phyloP scores from a whole-genome alignment of 2,329 filamentous ascomycete genomes.

The Arthrobotrys conoides region DNA sequence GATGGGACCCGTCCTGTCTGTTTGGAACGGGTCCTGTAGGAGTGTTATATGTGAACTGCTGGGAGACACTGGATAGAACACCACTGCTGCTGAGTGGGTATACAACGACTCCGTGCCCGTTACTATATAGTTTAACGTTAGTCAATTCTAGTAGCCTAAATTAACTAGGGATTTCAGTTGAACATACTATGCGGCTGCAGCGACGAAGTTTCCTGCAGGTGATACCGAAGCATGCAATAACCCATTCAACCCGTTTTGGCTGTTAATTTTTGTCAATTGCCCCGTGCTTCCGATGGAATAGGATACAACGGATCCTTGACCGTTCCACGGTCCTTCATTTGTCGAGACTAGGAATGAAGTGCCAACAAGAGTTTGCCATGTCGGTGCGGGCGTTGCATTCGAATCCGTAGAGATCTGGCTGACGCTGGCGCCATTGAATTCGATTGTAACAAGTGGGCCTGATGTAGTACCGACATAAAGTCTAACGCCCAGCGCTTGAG shows the following conservation, averaged over 20 bases:
- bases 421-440: slow-evolving; percentile 37
- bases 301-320: slow-evolving; percentile 47
- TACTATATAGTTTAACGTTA: slow-evolving; percentile 14
- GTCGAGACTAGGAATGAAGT: slow-evolving; percentile 33
- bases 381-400: slow-evolving; percentile 43
- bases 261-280: slow-evolving; percentile 40
- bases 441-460: slow-evolving; percentile 28
- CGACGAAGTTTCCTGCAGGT: slow-evolving; percentile 38
- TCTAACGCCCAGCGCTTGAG: slow-evolving; percentile 31
- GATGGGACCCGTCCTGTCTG: slow-evolving; percentile 74
- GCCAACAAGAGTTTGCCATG: slow-evolving; percentile 42
- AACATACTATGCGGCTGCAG: slow-evolving; percentile 53
- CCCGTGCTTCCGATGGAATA: slow-evolving; percentile 34
- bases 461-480: slow-evolving; percentile 45
- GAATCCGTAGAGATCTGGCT: slow-evolving; percentile 25
- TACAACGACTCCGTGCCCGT: slow-evolving; percentile 21
- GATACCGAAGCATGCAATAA: slow-evolving; percentile 43
- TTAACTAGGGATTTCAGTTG: not conserved
- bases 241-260: slow-evolving; percentile 40
- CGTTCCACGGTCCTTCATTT: slow-evolving; percentile 49
- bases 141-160: not conserved
- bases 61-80: slow-evolving; percentile 23
- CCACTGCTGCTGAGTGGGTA: slow-evolving; percentile 51
- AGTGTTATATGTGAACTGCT: slow-evolving; percentile 40
- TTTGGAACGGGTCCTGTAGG: slow-evolving; percentile 25